Conservation (phyloP, 2,329 filamentous ascomycete species). For the Colletotrichum ledebouriae region DNA sequence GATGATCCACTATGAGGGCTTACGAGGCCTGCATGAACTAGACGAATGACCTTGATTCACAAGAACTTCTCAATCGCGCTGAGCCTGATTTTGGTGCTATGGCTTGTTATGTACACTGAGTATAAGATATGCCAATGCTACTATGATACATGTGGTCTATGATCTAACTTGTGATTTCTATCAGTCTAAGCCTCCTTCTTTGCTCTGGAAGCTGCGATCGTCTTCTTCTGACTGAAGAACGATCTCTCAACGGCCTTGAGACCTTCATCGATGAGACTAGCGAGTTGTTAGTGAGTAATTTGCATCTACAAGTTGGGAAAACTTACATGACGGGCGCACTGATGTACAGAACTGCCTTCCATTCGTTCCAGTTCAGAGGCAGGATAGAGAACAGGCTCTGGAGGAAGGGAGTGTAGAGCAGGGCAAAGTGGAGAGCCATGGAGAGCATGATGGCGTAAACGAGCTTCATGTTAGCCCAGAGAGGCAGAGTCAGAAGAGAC, state of each 20-base stretch:
- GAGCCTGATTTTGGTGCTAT: constrained; percentile 28
- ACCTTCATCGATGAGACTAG: constrained; percentile 82
- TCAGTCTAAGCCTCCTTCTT: constrained; percentile 68
- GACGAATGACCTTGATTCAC: constrained; percentile 38
- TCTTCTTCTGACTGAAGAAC: constrained; percentile 70
- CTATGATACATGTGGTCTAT: constrained; percentile 49
- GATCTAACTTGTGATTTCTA: constrained; percentile 46
- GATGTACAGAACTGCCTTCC: constrained; percentile 90
- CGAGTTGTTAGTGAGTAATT: constrained; percentile 11
- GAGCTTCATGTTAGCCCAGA: constrained; percentile 99
- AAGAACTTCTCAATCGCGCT: constrained; percentile 2
- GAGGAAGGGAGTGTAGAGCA: constrained; percentile 91
- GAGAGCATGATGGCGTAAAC: constrained; percentile 94
- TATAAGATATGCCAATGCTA: constrained; percentile 37
- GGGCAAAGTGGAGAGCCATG: constrained; percentile 94
- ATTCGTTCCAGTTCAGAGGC: constrained; percentile 87
- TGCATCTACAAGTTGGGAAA: neutral
- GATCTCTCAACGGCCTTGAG: constrained; percentile 83
- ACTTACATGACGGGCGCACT: constrained; percentile 94
- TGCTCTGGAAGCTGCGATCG: constrained; percentile 53
- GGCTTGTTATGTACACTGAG: constrained; percentile 38
- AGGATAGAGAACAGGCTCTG: constrained; percentile 92
- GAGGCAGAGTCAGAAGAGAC: constrained; percentile 88
- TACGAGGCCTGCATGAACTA: constrained; percentile 38
- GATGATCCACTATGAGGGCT: constrained; percentile 41